Conservation (phyloP, 2,329 filamentous ascomycete species). For the Exophiala alcalophila region DNA sequence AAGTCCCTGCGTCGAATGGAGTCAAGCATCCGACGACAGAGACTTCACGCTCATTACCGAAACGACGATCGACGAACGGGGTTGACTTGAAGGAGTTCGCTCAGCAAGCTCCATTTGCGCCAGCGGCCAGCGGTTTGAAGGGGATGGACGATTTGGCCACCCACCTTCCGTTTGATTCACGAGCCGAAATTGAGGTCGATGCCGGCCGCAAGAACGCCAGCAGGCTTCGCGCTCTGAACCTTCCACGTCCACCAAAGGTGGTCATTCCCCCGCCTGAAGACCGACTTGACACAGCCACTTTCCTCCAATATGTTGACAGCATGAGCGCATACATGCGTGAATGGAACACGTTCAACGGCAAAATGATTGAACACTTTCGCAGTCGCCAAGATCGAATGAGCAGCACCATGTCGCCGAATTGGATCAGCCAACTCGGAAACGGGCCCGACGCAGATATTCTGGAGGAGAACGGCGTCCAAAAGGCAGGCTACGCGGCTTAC, state of each 20-base stretch:
- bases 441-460: slow-evolving; percentile 25
- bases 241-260: slow-evolving; percentile 52
- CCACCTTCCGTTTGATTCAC: slow-evolving; percentile 59
- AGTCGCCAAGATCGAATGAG: slow-evolving; percentile 49
- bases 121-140: slow-evolving; percentile 49
- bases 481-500: slow-evolving; percentile 46
- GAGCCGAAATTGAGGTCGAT: slow-evolving; percentile 40
- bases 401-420: slow-evolving; percentile 45
- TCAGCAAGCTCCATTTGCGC: slow-evolving; percentile 49
- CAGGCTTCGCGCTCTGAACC: slow-evolving; percentile 37
- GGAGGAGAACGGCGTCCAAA: slow-evolving; percentile 23
- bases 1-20: slow-evolving; percentile 4
- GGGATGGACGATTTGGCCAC: slow-evolving; percentile 53
- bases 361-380: slow-evolving; percentile 56
- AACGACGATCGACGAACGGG: slow-evolving; percentile 19
- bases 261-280: slow-evolving; percentile 40
- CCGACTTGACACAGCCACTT: slow-evolving; percentile 47
- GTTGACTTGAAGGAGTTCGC: slow-evolving; percentile 52
- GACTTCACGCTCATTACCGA: slow-evolving; percentile 1
- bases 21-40: slow-evolving; percentile 2
- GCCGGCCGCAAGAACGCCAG: slow-evolving; percentile 41
- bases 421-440: slow-evolving; percentile 52
- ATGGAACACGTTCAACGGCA: slow-evolving; percentile 55
- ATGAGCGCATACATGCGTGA: slow-evolving; percentile 56
- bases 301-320: slow-evolving; percentile 51